Evolutionary conservation across 805 yeast species (phyloP).

Genomic region (Torulaspora microellipsoides): DNA sequence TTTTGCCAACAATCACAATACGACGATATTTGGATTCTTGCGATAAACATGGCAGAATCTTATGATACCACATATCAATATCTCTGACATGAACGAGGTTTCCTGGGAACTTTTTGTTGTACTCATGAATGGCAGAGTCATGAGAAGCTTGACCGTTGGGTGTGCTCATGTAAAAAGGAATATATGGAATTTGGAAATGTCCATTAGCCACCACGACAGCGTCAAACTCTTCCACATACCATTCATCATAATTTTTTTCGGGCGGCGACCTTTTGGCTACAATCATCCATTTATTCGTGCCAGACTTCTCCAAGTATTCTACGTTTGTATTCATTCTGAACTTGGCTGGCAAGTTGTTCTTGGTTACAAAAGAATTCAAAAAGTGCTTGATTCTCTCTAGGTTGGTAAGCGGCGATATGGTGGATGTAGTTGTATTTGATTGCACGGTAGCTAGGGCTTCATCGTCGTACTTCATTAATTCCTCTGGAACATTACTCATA

Average conservation of each 20-base stretch:
- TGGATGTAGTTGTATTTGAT: background rate
- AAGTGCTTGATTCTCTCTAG: slow-evolving; percentile 10
- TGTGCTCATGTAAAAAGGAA: slow-evolving; percentile 31
- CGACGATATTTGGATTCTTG: slow-evolving; percentile 15
- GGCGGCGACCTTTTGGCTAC: slow-evolving; percentile 21
- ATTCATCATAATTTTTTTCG: slow-evolving; percentile 29
- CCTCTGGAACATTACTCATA: slow-evolving; percentile 18
- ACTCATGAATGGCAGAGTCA: slow-evolving; percentile 13
- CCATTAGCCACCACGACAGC: slow-evolving; percentile 41
- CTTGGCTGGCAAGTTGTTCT: slow-evolving; percentile 2
- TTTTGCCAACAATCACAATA: slow-evolving; percentile 40
- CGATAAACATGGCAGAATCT: slow-evolving; percentile 20
- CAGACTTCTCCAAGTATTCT: slow-evolving; percentile 17
- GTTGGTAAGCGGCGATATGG: slow-evolving; percentile 13
- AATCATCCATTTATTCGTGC: slow-evolving; percentile 34
- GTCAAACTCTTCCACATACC: slow-evolving; percentile 40
- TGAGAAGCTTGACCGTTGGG: slow-evolving; percentile 5
- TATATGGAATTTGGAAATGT: slow-evolving; percentile 39
- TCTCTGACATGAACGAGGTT: slow-evolving; percentile 45
- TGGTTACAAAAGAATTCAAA: slow-evolving; percentile 5
- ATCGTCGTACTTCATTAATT: slow-evolving; percentile 15
- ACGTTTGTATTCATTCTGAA: slow-evolving; percentile 16
- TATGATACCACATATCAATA: slow-evolving; percentile 20
- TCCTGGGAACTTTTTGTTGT: slow-evolving; percentile 28
- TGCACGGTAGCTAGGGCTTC: background rate